Evolutionary conservation across 371 early-diverging fungal species (phyloP), one percentile per base, ranked within the genome.

Genomic region (Rhizopus sp.): DNA sequence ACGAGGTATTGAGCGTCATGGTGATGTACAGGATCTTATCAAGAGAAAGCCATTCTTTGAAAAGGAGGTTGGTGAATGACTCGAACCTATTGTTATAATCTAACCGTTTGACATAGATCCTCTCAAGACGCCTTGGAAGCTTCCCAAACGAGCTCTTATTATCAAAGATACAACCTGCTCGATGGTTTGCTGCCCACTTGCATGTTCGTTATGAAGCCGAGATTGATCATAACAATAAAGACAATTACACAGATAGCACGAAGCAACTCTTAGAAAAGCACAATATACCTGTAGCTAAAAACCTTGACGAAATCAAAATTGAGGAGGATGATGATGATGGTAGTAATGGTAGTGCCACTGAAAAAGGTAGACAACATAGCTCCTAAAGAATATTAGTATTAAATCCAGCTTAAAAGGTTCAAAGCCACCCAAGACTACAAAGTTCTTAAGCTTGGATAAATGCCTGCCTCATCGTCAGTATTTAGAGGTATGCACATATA

Each of bases 111-210:
- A 40, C 30, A 40, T 69, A 91, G 89, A 77, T 91, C 33, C 55
- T 79, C 6, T 63, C 60, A 1, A 85, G 88, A 35, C 83, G 81
- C 0, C 69, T 99, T 13, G 99, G 99, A 5, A 90, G 88, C 50
- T 76, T 81, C 1, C 78, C 89, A 0, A 82, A 75, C 53, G 86
- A 88, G 33, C 41, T 82, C 37, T 68, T 98, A 9, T 58, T 98
- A 46, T 66, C 83, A 30, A 69, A 79, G 33, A 49, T 98, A 37
- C 77, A 87, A 44, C 99, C 99, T 3, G 56, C 67, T 2, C 90
- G 82, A 69, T 99, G 99, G 99, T 96, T 96, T 63, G 70, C 95
- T 7, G 96, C 96, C 3, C 94, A 93, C 68, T 61, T 96, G 57
- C 98, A 98, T 63, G 94, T 95, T n/a, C 83, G 90, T 30, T 97